Base-by-base conservation (phyloP, 2,329 filamentous ascomycete genomes). In the Xylaria sp. region DNA sequence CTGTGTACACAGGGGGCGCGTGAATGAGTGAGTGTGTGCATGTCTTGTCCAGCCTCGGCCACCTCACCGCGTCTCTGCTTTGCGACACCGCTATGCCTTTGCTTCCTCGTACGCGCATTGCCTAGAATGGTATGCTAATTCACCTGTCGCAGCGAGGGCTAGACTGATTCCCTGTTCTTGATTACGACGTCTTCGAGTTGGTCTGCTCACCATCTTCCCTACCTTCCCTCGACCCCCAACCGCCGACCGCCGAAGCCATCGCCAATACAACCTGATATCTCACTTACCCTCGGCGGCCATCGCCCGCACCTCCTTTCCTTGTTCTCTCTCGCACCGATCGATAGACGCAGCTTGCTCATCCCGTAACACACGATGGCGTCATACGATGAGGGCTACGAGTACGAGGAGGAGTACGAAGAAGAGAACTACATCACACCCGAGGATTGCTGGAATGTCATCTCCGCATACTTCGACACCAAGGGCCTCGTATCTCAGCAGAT, bases 381-480 rank as follows among this genome's bases (percentile, higher is more conserved):
- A 68, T 87, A 88, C 80, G 86, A 87, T 64, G 86, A 88, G 65
- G 85, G 87, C 61, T 87, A 90, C 71, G 93, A 93, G 78, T 91
- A 91, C 69, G 88, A 90, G 73, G 87, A 88, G 71, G 88, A 90
- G 72, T 92, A 91, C 75, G 89, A 68, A 27, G 66, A 87, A 68
- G 90, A 92, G 70, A 90, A 88, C 42, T 88, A 85, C 75, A 97
- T 98, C 83, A 97, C 94, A 29, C 93, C 94, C 69, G 96, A 98
- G 84, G 97, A 99, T 83, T 98, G 94, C 85, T 99, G 97, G 96
- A 92, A 92, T 73, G 95, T 98, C 78, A 98, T 99, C 79, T 94
- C 93, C 65, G 92, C 96, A 10, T 98, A 98, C 85, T 99, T 99
- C 83, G 93, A 98, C 75, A 88, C 90, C 71, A 99, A 98, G 83